Evolutionary conservation across 371 early-diverging fungal genomes (phyloP), one percentile per base, ranked within the genome.

Genomic region (Thermomucor indicae-seudaticae): DNA sequence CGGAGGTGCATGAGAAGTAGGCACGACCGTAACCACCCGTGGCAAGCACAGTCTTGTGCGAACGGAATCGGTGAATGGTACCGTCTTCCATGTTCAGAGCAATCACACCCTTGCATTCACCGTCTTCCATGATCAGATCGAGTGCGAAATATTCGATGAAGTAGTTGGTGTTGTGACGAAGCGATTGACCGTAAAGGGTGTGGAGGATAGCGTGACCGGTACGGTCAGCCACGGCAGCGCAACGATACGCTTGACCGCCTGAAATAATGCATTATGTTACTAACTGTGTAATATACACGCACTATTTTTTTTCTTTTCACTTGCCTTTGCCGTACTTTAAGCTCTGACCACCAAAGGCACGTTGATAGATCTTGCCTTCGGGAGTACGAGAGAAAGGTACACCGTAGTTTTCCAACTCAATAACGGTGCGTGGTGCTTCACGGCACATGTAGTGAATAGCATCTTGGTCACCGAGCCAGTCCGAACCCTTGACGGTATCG

Each of bases 381-480:
- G 89, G 86, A 41, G 96, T 98, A 67, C 97, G 82, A 39, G 96
- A 96, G 79, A 98, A 98, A 31, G 97, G 97, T 43, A 95, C 89
- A 70, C 97, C 98, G 68, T 92, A 95, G 70, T 97, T 91, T 78
- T 97, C 98, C 46, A 98, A 83, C 79, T 98, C 98, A 58, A 95
- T 86, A 39, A 98, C 98, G 41, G 92, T 83, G 68, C 88, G 71
- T 45, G 96, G 96, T 25, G 98, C 98, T 75, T 98, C 98, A 58
- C 95, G 90, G 70, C 96, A 95, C 93, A 93, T 93, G 78, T 97
- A 97, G 67, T 97, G 98, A 59, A 97, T 97, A 43, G 98, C 98
- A 60, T 98, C 97, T 76, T 98, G 97, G 75, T 98, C 97, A 69
- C 91, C 89, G 43, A 97, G 86, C 98, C 98, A 97, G 72, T 97